Base-by-base conservation (phyloP, 805 yeast species). In the Hanseniaspora valbyensis region DNA sequence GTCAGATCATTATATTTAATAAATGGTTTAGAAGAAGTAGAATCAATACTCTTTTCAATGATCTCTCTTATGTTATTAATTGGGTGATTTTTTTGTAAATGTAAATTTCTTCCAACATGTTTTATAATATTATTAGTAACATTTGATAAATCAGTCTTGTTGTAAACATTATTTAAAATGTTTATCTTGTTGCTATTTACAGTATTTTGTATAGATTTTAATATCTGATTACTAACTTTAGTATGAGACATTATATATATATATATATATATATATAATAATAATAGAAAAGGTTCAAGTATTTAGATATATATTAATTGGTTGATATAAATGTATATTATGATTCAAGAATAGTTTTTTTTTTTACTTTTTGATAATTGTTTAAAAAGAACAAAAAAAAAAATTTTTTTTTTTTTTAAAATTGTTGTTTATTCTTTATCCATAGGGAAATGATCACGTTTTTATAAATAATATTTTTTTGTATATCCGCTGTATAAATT, bases 1-100 rank as follows among this genome's bases (percentile, higher is more conserved):
- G 74, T 71, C 66, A 88, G 86, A 52, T 84, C 75, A 61, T 82
- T 84, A 66, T 81, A 87, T 16, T 58, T 54, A 3, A 45, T 44
- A 57, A 80, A 79, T 0, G 95, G 82, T 61, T 81, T 80, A 2
- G 88, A 95, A 42, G 81, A 65, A 5, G 49, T 34, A 0, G 75
- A 76, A 18, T 70, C 57, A 61, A 92, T 78, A 53, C 81, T 77
- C 16, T 63, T 66, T 62, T 89, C 95, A 39, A 92, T 78, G 54
- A 89, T 69, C 19, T 76, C 71, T 42, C 88, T 74, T 32, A 92
- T 71, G 46, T 89, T 90, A 2, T 96, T 95, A 36, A 92, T 77
- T 6, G 98, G 98, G 64, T 92, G 97, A 55, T 78, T 68, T 19
- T 78, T 75, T 54, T 84, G 69, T 43, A 77, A 71, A 62, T 90